Evolutionary conservation across 768 basidiomycete genomes (phyloP).

Genomic region (Agrocybe pediades): DNA sequence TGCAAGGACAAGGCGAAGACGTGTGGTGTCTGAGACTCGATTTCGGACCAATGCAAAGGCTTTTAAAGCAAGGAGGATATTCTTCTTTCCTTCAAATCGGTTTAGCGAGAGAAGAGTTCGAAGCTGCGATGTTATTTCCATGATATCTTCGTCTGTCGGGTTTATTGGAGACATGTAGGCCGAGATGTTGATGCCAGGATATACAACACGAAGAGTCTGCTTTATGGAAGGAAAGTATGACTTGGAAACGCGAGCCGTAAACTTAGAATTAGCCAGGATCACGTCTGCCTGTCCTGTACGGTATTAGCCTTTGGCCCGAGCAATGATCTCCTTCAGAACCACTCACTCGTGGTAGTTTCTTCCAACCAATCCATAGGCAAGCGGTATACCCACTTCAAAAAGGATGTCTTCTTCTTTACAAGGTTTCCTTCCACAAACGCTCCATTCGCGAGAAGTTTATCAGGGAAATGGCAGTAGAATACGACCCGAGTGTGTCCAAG

Average conservation of each 20-base stretch:
- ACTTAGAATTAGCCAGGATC: constrained; percentile 89
- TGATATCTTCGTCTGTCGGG: constrained; percentile 49
- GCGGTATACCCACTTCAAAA: constrained; percentile 79
- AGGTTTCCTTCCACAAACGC: constrained; percentile 59
- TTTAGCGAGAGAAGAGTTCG: constrained; percentile 89
- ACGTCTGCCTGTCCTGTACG: constrained; percentile 81
- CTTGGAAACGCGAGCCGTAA: constrained; percentile 82
- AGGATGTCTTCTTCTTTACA: constrained; percentile 38
- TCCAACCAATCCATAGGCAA: constrained; percentile 90
- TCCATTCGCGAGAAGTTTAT: constrained; percentile 84
- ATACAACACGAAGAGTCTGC: constrained; percentile 74
- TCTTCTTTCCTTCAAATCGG: constrained; percentile 96
- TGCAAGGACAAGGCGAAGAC: constrained; percentile 75
- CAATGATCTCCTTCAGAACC: not conserved
- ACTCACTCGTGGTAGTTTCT: constrained; percentile 84
- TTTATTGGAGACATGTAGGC: constrained; percentile 61
- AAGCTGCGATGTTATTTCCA: constrained; percentile 58
- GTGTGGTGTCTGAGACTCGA: constrained; percentile 24
- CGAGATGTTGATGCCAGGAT: constrained; percentile 88
- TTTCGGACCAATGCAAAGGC: constrained; percentile 64
- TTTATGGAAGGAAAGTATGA: constrained; percentile 72
- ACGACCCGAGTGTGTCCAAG: constrained; percentile 78
- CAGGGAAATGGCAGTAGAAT: constrained; percentile 98
- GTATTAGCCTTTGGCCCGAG: not conserved
- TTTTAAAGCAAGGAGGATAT: constrained; percentile 76